A percentile compares a stretch with the other conserved stretches of the same genome.
Evolutionary conservation across 75 land plant genomes (phyloP).

Genomic region (Picea glauca): DNA sequence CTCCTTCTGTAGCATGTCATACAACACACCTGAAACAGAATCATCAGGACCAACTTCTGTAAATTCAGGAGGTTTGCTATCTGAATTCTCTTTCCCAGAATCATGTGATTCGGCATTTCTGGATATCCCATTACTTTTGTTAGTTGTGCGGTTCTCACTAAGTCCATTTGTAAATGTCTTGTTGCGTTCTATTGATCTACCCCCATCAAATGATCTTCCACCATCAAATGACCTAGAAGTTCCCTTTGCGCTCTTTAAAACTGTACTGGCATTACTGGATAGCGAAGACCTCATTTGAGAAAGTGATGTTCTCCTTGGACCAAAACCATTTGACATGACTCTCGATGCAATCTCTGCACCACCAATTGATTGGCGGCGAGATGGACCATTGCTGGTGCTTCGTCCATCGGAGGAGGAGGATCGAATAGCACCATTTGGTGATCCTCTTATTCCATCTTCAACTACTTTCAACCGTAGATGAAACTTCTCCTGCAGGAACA

Average conservation of each 20-base stretch:
- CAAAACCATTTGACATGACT: slow-evolving; percentile 59
- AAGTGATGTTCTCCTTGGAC: slow-evolving; percentile 45
- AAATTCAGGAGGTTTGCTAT: slow-evolving; percentile 37
- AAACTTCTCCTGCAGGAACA: slow-evolving; percentile 89
- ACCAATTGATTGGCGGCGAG: slow-evolving; percentile 75
- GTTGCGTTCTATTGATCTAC: slow-evolving; percentile 48
- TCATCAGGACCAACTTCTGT: slow-evolving; percentile 41
- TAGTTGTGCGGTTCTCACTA: slow-evolving; percentile 28
- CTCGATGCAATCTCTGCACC: slow-evolving; percentile 63
- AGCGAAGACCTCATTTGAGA: slow-evolving; percentile 60
- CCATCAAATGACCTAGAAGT: slow-evolving; percentile 94
- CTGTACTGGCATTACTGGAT: slow-evolving; percentile 40
- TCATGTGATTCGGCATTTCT: slow-evolving; percentile 33
- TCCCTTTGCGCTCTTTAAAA: slow-evolving; percentile 84
- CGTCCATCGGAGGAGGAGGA: slow-evolving; percentile 35
- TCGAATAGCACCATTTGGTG: slow-evolving; percentile 37
- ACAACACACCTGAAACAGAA: slow-evolving; percentile 76
- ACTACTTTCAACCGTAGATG: slow-evolving; percentile 84
- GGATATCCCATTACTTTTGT: slow-evolving; percentile 26
- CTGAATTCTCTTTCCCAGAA: slow-evolving; percentile 30
- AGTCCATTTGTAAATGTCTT: slow-evolving; percentile 61
- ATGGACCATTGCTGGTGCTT: slow-evolving; percentile 57
- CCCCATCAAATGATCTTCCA: slow-evolving; percentile 29
- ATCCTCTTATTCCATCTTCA: slow-evolving; percentile 57
- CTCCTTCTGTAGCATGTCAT: slow-evolving; percentile 95